These are phyloP conservation scores for Elsinoe fawcettii DNA, from an alignment of 2,329 filamentous ascomycete species.

Conservation along the genomic window DNA sequence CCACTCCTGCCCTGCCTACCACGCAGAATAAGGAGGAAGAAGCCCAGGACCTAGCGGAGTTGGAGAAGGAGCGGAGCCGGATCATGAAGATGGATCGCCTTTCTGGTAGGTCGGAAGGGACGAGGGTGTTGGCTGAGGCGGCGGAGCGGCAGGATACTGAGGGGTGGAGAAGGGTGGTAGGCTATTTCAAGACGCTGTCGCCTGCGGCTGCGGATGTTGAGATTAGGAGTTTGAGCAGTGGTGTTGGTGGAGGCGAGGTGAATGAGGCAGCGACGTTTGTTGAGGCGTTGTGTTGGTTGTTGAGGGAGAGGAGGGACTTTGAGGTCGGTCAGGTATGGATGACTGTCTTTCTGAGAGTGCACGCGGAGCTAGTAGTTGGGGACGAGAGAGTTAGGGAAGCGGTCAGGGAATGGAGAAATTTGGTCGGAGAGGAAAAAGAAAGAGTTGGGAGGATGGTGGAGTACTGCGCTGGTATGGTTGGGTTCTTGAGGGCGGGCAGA, in stretches of 20 bases:
- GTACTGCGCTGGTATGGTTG: conserved; percentile 62
- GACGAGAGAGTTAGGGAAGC: conserved; percentile 49
- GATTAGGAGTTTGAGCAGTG: conserved; percentile 63
- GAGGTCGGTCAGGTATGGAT: conserved; percentile 97
- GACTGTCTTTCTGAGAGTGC: conserved; percentile 80
- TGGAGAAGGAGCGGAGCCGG: conserved; percentile 28
- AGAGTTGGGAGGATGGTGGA: conserved; percentile 71
- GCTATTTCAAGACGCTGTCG: conserved; percentile 69
- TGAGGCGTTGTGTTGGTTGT: conserved; percentile 62
- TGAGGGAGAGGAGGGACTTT: conserved; percentile 69
- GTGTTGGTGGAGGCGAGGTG: conserved; percentile 29
- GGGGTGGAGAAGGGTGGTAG: conserved; percentile 62
- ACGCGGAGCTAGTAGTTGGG: conserved; percentile 53
- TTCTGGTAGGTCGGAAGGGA: conserved; percentile 34
- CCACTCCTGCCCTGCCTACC: not conserved
- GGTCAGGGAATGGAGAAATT: conserved; percentile 58
- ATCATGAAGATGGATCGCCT: conserved; percentile 25
- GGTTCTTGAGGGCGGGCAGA: conserved; percentile 20
- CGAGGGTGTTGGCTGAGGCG: conserved; percentile 37
- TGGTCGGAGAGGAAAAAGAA: conserved; percentile 51
- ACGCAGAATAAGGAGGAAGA: conserved; percentile 29
- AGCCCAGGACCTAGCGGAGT: conserved; percentile 26
- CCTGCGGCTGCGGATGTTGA: conserved; percentile 86
- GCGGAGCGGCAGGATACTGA: conserved; percentile 41
- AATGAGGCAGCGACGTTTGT: conserved; percentile 75